These are phyloP conservation scores for Populus hybrid DNA, from an alignment of 441 rosid genomes.

Conservation along the genomic window DNA sequence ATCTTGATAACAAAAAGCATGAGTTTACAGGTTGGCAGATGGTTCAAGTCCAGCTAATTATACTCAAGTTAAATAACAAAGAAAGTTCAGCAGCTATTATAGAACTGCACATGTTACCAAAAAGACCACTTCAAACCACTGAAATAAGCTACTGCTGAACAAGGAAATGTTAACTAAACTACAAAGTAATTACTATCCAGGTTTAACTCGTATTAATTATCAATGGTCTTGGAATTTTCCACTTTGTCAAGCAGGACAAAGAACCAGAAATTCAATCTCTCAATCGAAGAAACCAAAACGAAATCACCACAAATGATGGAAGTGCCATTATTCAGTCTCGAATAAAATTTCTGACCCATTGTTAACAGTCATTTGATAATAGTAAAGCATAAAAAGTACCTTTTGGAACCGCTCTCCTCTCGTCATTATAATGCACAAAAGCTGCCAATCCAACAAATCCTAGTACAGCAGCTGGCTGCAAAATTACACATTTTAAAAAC, in stretches of 20 bases:
- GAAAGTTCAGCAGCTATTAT: neutral
- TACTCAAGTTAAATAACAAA: neutral
- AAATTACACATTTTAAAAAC: neutral
- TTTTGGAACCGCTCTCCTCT: conserved; percentile 58
- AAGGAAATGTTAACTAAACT: neutral
- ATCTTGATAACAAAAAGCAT: neutral
- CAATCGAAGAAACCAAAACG: neutral
- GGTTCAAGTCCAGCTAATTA: neutral
- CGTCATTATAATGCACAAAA: conserved; percentile 67
- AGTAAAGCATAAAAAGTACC: conserved; percentile 35
- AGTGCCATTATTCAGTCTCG: neutral
- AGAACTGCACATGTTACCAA: neutral
- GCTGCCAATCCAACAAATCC: conserved; percentile 55
- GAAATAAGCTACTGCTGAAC: neutral
- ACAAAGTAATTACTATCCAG: neutral
- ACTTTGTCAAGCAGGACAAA: neutral
- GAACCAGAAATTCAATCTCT: neutral
- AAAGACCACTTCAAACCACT: neutral
- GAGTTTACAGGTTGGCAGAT: neutral
- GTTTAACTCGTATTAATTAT: neutral
- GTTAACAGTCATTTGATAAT: neutral
- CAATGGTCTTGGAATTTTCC: neutral
- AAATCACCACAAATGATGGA: neutral
- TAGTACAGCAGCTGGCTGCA: conserved; percentile 61
- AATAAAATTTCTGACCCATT: neutral